phyloP scores from a whole-genome alignment of 1,139 yeast species.

The Casaregolazyma suthepensis region DNA sequence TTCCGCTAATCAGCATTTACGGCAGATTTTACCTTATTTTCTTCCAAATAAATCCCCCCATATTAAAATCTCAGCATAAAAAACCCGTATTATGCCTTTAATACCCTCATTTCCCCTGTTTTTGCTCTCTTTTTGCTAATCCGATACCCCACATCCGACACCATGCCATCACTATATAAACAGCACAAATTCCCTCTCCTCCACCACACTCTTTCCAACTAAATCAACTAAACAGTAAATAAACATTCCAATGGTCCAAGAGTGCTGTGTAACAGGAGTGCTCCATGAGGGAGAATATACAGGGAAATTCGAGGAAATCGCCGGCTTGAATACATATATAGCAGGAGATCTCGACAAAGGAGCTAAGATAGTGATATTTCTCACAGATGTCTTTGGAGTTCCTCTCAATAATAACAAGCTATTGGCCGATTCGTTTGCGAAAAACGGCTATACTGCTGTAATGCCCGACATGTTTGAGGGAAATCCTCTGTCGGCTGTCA shows the following conservation, averaged over 20 bases:
- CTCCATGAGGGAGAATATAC: slow-evolving; percentile 29
- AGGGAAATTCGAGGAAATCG: slow-evolving; percentile 42
- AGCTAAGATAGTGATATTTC: slow-evolving; percentile 46
- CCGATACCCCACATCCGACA: neutral
- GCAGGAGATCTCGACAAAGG: slow-evolving; percentile 46
- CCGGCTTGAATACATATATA: slow-evolving; percentile 50
- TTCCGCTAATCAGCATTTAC: neutral
- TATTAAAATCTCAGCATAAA: too few relatives aligned
- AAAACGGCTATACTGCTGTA: slow-evolving; percentile 58
- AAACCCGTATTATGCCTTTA: too few relatives aligned
- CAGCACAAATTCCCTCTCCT: neutral
- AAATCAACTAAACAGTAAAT: neutral
- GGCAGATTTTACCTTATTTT: neutral
- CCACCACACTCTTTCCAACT: neutral
- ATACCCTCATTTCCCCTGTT: too few relatives aligned
- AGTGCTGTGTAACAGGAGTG: slow-evolving; percentile 22
- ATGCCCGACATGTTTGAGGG: slow-evolving; percentile 62
- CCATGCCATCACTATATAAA: neutral
- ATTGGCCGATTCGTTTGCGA: slow-evolving; percentile 67
- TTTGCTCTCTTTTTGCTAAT: neutral
- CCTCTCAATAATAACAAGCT: slow-evolving; percentile 48
- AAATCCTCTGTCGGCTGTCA: neutral
- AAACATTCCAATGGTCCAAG: neutral
- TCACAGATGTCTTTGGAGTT: slow-evolving; percentile 68
- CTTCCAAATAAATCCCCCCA: too few relatives aligned